Base-by-base conservation (phyloP, 2,329 filamentous ascomycete species). In the Microcyclospora tardicrescens region DNA sequence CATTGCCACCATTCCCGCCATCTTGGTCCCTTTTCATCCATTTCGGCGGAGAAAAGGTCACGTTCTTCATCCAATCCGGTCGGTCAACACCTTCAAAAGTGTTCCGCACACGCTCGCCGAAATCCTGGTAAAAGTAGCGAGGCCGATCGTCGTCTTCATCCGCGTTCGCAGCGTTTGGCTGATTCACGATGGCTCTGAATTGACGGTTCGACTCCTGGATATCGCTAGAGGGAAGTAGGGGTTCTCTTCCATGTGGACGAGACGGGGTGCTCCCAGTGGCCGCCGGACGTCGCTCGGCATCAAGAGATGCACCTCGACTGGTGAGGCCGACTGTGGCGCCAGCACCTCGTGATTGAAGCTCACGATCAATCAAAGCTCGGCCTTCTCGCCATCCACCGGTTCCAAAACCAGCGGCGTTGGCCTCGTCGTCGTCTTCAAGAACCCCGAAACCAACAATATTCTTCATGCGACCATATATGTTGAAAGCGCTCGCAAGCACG, bases 321-420 rank as follows among this genome's bases (percentile, higher is more conserved):
- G 44, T 51, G 45, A 53, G 47, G 34, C 50, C 55, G 60, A 58
- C 45, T 63, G 56, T 46, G 2, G 62, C 65, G 36, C 50, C 50
- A 27, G 39, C 45, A 16, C 51, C 48, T 2, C 52, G 44, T 64
- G 54, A 34, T 55, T 72, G 50, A 50, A 71, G 61, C 56, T 96
- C 91, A 19, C 84, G 76, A 46, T 94, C 84, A 45, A 98, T 93
- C 19, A 98, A 72, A 36, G 87, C 81, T 36, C 85, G 75, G 2
- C 91, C 91, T 63, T 96, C 91, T 34, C 87, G 77, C 91, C 89
- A 96, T 1, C 80, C 81, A 1, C 84, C 84, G 1, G 79, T 78
- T 11, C 85, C 85, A 46, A 81, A 85, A 2, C 73, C 74, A 2
- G 67, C 67, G 6, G 70, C 66, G 36, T 74, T 75, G 16, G 78